Conservation (phyloP, 441 rosid species). For the Euphorbia neoarborescens region DNA sequence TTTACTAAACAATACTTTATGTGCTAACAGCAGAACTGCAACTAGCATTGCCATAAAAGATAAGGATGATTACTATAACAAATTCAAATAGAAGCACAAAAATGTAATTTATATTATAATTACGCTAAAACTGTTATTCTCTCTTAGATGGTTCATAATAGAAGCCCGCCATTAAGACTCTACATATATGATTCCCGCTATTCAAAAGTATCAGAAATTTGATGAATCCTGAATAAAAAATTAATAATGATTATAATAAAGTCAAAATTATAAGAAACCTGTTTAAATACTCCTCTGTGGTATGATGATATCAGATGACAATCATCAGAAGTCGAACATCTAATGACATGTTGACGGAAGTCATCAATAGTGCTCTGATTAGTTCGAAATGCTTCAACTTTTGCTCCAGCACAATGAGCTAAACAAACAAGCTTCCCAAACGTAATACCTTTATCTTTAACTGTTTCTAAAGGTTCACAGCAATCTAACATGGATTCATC, state of each 20-base stretch:
- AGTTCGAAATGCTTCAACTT: conserved; percentile 72
- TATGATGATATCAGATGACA: conserved; percentile 76
- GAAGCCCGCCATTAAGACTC: background rate
- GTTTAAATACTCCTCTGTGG: conserved; percentile 59
- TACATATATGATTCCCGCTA: background rate
- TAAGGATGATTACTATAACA: background rate
- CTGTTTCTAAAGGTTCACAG: conserved; percentile 76
- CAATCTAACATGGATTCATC: conserved; percentile 93
- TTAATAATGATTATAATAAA: background rate
- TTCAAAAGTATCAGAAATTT: background rate
- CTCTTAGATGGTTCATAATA: background rate
- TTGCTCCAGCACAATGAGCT: conserved; percentile 83
- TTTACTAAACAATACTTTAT: too few relatives aligned
- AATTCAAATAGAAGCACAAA: background rate
- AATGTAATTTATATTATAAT: background rate
- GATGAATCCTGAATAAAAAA: background rate
- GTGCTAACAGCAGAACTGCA: background rate
- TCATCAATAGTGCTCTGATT: conserved; percentile 63
- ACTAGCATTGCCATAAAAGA: background rate
- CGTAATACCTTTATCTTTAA: conserved; percentile 70
- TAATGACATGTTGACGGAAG: conserved; percentile 48
- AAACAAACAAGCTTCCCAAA: conserved; percentile 83
- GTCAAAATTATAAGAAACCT: conserved; percentile 31
- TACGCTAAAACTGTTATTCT: background rate
- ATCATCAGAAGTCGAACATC: conserved; percentile 60